These are phyloP conservation scores for Phaeotremella skinneri DNA, from an alignment of 768 basidiomycete genomes.

Conservation along the genomic window DNA sequence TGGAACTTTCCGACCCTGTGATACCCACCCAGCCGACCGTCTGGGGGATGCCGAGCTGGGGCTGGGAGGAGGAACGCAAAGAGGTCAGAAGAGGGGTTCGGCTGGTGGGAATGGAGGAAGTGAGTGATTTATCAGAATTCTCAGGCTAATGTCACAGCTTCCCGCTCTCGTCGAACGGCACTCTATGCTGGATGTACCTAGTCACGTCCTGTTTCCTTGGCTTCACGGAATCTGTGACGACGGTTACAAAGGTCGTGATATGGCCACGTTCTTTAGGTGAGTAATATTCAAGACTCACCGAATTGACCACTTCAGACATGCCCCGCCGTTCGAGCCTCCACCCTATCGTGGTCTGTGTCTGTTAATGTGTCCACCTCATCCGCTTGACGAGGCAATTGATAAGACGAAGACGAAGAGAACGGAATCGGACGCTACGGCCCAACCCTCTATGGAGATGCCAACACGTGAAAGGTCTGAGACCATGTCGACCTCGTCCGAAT, in stretches of 20 bases:
- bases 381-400: constrained; percentile 22
- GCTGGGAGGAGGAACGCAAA: constrained; percentile 38
- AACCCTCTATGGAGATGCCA: constrained; percentile 6
- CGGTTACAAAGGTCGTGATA: constrained; percentile 36
- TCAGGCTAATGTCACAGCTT: constrained; percentile 23
- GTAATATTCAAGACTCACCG: constrained; percentile 5
- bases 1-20: constrained; percentile 6
- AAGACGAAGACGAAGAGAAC: constrained; percentile 4
- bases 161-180: constrained; percentile 40
- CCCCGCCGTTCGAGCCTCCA: constrained; percentile 47
- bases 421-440: constrained; percentile 17
- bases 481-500: constrained; percentile 41
- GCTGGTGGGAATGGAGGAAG: constrained; percentile 40
- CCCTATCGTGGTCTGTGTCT: constrained; percentile 46
- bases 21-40: constrained; percentile 11
- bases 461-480: constrained; percentile 40
- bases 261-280: constrained; percentile 50
- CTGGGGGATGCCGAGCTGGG: constrained; percentile 48
- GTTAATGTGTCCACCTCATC: constrained; percentile 39
- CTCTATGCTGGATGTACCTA: constrained; percentile 42
- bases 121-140: constrained; percentile 12
- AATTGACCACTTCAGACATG: constrained; percentile 17
- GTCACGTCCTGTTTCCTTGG: constrained; percentile 49
- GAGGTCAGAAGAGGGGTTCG: constrained; percentile 41
- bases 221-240: constrained; percentile 51